phyloP scores from a whole-genome alignment of 2,329 filamentous ascomycete species.

The Apiospora phragmitis region DNA sequence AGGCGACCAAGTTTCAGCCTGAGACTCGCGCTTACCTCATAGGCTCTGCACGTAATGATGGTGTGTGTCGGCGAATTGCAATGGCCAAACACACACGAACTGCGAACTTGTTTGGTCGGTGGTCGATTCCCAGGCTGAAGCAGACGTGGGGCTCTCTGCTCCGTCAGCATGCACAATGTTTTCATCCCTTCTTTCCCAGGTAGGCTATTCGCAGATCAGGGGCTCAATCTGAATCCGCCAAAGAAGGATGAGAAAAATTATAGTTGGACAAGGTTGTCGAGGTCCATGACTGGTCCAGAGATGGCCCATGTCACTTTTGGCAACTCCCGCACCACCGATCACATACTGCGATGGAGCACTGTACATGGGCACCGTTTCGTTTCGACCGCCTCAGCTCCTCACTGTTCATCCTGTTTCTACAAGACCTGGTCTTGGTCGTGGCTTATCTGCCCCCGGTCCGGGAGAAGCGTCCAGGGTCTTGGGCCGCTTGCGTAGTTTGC shows the following conservation, averaged over 20 bases:
- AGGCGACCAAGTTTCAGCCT: not conserved
- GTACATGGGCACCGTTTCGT: not conserved
- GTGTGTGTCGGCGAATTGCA: not conserved
- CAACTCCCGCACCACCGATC: not conserved
- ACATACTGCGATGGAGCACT: not conserved
- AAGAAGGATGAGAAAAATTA: not conserved
- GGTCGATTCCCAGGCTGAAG: not conserved
- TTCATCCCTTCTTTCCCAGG: not conserved
- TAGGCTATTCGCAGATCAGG: constrained; percentile 7
- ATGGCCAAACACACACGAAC: not conserved
- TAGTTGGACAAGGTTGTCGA: not conserved
- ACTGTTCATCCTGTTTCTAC: not conserved
- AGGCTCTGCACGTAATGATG: not conserved
- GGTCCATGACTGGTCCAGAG: not conserved
- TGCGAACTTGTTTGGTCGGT: not conserved
- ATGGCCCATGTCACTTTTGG: not conserved
- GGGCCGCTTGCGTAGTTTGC: not conserved
- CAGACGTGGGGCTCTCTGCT: not conserved
- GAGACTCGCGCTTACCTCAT: constrained; percentile 1
- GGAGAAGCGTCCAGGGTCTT: not conserved
- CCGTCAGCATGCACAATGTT: not conserved
- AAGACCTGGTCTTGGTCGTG: not conserved
- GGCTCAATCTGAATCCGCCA: constrained; percentile 9
- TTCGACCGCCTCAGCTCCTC: not conserved
- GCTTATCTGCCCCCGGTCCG: not conserved